A percentile compares a stretch with the other conserved stretches of the same genome.
Evolutionary conservation across 352 stramenopile species (phyloP).

Genomic region (Pythium grandisporangium): DNA sequence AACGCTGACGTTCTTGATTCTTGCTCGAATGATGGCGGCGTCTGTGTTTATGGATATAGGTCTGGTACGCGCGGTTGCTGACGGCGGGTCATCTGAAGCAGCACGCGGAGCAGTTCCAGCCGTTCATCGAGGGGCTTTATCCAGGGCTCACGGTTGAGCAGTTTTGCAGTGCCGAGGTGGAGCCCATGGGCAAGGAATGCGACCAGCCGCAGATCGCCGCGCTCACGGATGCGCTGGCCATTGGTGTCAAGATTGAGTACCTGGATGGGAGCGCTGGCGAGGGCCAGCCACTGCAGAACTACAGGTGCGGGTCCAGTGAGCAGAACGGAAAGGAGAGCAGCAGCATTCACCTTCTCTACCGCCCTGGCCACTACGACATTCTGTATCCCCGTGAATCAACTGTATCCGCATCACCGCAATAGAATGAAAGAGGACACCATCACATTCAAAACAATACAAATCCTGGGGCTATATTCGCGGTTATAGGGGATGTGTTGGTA

Average conservation of each 20-base stretch:
- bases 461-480: too few relatives aligned
- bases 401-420: too few relatives aligned
- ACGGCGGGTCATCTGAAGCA: slow-evolving; percentile 84
- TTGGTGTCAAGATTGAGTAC: slow-evolving; percentile 90
- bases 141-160: slow-evolving; percentile 71
- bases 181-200: slow-evolving; percentile 92
- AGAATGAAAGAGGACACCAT: too few relatives aligned
- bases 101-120: slow-evolving; percentile 80
- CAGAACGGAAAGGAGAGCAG: slow-evolving; percentile 1
- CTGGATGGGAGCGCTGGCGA: slow-evolving; percentile 76
- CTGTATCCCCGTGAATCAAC: slow-evolving; percentile 56
- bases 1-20: too few relatives aligned
- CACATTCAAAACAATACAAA: too few relatives aligned
- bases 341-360: slow-evolving; percentile 85
- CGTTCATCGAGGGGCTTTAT: slow-evolving; percentile 83
- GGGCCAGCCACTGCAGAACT: slow-evolving; percentile 43
- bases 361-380: slow-evolving; percentile 94
- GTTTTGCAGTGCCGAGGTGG: slow-evolving; percentile 83
- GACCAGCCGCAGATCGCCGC: slow-evolving; percentile 90
- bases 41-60: slow-evolving; percentile 13
- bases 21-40: not conserved
- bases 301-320: slow-evolving; percentile 35
- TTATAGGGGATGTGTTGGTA: too few relatives aligned
- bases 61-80: slow-evolving; percentile 85
- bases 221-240: slow-evolving; percentile 85